Percentiles rank a stretch among this genome's conserved stretches.
Conservation (phyloP, 1,284 basidiomycete genomes). For the Amylostereum areolatum region DNA sequence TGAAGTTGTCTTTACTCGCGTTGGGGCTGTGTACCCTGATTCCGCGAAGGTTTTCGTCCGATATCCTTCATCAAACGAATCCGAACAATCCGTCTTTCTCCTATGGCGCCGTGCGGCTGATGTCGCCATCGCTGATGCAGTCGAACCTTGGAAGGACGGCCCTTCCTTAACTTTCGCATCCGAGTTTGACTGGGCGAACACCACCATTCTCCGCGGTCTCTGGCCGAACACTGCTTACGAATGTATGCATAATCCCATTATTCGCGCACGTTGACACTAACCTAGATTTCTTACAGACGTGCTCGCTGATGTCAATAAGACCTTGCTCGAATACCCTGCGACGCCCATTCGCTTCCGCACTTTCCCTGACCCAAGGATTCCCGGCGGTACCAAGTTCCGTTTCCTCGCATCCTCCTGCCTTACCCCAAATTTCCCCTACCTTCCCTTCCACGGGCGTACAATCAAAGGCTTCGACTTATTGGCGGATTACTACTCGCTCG, state of each 20-base stretch:
- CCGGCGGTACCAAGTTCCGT: slow-evolving; percentile 49
- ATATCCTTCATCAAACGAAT: slow-evolving; percentile 38
- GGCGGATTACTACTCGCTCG: slow-evolving; percentile 38
- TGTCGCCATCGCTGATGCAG: slow-evolving; percentile 10
- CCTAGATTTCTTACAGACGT: slow-evolving; percentile 33
- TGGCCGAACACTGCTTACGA: slow-evolving; percentile 73
- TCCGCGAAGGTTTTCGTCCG: slow-evolving; percentile 57
- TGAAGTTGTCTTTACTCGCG: slow-evolving; percentile 55
- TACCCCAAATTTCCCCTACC: slow-evolving; percentile 62
- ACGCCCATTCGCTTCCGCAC: slow-evolving; percentile 57
- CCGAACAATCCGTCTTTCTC: slow-evolving; percentile 31
- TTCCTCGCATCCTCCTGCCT: slow-evolving; percentile 63
- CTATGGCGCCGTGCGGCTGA: slow-evolving; percentile 39
- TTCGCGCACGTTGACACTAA: not conserved
- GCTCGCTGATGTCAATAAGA: slow-evolving; percentile 39
- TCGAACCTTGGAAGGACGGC: slow-evolving; percentile 45
- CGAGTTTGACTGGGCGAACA: slow-evolving; percentile 61
- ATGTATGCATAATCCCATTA: slow-evolving; percentile 39
- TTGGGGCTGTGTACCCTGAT: slow-evolving; percentile 65
- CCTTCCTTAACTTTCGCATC: slow-evolving; percentile 38
- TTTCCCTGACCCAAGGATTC: slow-evolving; percentile 60
- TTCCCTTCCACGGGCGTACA: slow-evolving; percentile 41
- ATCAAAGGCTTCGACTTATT: slow-evolving; percentile 69
- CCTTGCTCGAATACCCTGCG: slow-evolving; percentile 42
- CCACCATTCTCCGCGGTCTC: slow-evolving; percentile 49